phyloP scores from a whole-genome alignment of 73 alveolate genomes.

The Paramecium tetraurelia region DNA sequence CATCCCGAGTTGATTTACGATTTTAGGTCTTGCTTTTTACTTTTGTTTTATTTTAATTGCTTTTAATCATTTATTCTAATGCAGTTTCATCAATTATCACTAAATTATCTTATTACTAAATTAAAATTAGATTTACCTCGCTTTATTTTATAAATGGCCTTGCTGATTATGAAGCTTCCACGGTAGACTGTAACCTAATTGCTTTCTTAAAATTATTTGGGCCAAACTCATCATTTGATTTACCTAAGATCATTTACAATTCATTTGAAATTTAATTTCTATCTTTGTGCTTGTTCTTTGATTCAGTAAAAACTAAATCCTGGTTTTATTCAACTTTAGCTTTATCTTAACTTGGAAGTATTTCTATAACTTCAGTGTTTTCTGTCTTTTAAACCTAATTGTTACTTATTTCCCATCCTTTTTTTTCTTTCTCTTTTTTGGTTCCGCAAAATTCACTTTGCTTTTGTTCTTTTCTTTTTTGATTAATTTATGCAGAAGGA shows the following conservation, averaged over 20 bases:
- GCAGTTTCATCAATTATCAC: background rate
- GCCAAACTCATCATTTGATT: background rate
- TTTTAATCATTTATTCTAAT: background rate
- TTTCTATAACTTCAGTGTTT: background rate
- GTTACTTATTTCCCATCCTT: background rate
- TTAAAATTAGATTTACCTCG: background rate
- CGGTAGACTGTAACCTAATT: background rate
- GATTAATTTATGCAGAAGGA: background rate
- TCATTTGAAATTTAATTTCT: background rate
- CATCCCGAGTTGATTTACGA: background rate
- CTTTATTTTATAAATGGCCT: background rate
- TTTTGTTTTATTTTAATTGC: background rate
- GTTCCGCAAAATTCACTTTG: background rate
- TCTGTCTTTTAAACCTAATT: background rate
- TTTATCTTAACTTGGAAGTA: background rate
- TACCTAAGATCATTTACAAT: background rate
- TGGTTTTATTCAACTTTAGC: background rate
- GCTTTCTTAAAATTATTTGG: background rate
- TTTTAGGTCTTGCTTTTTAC: background rate
- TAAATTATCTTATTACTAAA: background rate
- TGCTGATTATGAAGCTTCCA: background rate
- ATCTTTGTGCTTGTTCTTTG: background rate
- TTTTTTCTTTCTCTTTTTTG: background rate
- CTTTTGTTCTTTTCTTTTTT: background rate
- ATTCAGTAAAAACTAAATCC: background rate